Base-by-base conservation (phyloP, 2,329 filamentous ascomycete genomes). In the Fusarium burgessii region DNA sequence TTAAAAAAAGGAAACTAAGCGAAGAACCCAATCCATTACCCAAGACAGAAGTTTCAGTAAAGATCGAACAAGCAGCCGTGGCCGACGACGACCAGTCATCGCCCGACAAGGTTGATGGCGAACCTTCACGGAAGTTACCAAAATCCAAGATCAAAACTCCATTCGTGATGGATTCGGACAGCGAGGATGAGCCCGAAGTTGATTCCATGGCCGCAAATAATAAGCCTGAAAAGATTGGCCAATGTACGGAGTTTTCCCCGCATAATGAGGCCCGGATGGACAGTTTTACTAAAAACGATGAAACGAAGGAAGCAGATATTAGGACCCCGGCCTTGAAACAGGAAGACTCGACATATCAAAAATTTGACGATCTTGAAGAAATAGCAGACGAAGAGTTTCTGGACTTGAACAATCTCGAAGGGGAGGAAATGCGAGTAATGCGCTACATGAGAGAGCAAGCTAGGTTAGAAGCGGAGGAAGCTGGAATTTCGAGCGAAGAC, bases 361-460 rank as follows among this genome's bases (percentile, higher is more conserved):
- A 82, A 36, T 80, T 83, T 58, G 75, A 78, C 25, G 78, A 81
- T 18, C 65, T 82, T 35, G 82, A 79, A 41, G 76, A 77, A 6
- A 74, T 78, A 60, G 74, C 64, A 57, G 82, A 83, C 46, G 74
- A 91, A 73, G 90, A 92, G 73, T 88, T 90, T 20, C 88, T 90
- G 69, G 82, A 84, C 33, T 78, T 84, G 36, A 83, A 85, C 47
- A 78, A 80, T 2, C 82, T 85, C 38, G 86, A 86, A 74, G 91
- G 91, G 41, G 90, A 92, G 75, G 91, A 93, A 77, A 87, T 86
- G 69, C 82, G 89, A 50, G 90, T 90, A 74, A 88, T 89, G 80
- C 85, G 87, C 50, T 95, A 89, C 80, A 93, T 95, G 90, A 89
- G 91, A 75, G 91, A 93, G 77, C 93, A 96, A 78, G 89, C 89